Base-by-base conservation (phyloP, 768 basidiomycete genomes). In the Scleroderma bovista region DNA sequence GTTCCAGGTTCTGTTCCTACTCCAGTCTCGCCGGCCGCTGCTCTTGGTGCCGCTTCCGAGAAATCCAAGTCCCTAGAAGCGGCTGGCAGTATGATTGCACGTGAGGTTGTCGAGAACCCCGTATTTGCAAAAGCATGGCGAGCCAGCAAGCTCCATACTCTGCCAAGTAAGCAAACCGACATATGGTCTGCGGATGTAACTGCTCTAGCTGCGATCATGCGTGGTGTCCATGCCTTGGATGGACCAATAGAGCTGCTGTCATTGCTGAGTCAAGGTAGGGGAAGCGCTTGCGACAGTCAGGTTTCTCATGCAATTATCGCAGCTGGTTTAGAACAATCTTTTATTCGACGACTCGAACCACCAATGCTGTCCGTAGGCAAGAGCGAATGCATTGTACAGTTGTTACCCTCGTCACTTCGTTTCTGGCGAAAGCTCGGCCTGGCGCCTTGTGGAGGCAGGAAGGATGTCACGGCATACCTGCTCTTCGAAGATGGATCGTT, bases 401-500 rank as follows among this genome's bases (percentile, higher is more conserved):
- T 88, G 16, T 64, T 80, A 13, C 83, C 88, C 2, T 66, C 87
- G 4, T 84, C 88, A 0, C 60, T 93, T 20, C 75, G 83, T 2
- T 93, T 92, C 63, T 93, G 91, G 90, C 84, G 88, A 57, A 93
- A 90, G 62, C 74, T 92, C 12, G 88, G 87, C 0, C 61, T 93
- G 39, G 72, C 74, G 15, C 91, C 91, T 0, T 74, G 77, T 42
- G 76, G 76, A 32, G 91, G 92, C 7, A 71, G 69, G 50, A 92
- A 93, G 67, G 75, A 92, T 56, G 72, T 87, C 4, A 75, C 73
- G 2, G 79, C 78, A 1, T 88, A 83, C 63, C 79, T 83, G 1
- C 68, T 92, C 42, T 85, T 80, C 47, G 87, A 92, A 57, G 79
- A 81, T 10, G 75, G 74, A 2, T 71, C 72, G 19, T 73, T 74